Percentiles rank a stretch among this genome's conserved stretches.
phyloP scores from a whole-genome alignment of 2,329 filamentous ascomycete species.

The Metarhizium sp. region DNA sequence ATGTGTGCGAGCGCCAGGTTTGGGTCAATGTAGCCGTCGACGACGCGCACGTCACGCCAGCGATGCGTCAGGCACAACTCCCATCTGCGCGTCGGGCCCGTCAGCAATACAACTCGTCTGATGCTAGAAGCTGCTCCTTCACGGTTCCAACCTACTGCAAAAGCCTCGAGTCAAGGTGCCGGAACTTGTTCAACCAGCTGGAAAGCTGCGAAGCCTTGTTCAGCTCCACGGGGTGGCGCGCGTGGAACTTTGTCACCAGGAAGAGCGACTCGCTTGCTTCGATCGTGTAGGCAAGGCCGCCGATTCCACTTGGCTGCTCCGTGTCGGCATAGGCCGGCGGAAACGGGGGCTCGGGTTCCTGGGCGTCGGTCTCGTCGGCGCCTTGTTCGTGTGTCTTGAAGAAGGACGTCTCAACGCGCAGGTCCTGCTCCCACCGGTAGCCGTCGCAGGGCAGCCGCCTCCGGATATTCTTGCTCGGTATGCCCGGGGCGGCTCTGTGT shows the following conservation, averaged over 20 bases:
- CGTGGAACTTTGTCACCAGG: conserved; percentile 30
- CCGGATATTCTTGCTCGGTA: conserved; percentile 12
- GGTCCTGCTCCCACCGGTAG: conserved; percentile 25
- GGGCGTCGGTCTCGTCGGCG: too few species aligned
- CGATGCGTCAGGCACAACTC: conserved; percentile 33
- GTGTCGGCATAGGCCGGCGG: too few species aligned
- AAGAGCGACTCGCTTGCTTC: conserved; percentile 33
- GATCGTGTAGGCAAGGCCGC: conserved; percentile 32
- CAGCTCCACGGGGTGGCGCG: conserved; percentile 29
- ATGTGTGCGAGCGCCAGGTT: conserved; percentile 29
- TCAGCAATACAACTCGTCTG: too few species aligned
- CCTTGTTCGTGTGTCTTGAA: too few species aligned
- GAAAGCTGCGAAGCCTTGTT: conserved; percentile 25
- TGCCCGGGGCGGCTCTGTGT: too few species aligned
- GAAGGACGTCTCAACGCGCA: conserved; percentile 18
- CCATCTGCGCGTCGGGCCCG: conserved; percentile 20
- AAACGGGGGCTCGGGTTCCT: too few species aligned
- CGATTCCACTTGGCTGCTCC: conserved; percentile 10
- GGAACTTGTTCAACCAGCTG: conserved; percentile 32
- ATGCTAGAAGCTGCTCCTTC: background rate
- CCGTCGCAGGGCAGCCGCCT: conserved; percentile 30
- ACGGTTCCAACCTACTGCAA: conserved; percentile 22
- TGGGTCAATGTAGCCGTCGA: conserved; percentile 33
- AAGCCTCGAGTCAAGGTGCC: conserved; percentile 31
- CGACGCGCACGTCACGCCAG: conserved; percentile 29